These are phyloP conservation scores for Hagleromyces aurorensis DNA, from an alignment of 805 yeast species.

Conservation along the genomic window DNA sequence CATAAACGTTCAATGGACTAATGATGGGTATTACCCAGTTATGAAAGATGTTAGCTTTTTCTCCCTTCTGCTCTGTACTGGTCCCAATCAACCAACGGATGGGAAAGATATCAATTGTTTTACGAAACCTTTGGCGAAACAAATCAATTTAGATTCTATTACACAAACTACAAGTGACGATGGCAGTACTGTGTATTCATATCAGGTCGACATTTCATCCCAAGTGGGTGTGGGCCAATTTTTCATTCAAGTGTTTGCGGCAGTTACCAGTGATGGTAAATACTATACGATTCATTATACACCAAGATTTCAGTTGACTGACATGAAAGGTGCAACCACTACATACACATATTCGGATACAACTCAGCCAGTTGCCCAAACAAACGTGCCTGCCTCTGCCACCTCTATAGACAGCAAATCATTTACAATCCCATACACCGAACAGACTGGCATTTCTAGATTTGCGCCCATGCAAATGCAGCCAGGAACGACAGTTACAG, in stretches of 20 bases:
- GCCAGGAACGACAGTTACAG: slow-evolving; percentile 67
- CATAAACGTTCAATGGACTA: slow-evolving; percentile 43
- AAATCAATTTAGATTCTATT: slow-evolving; percentile 28
- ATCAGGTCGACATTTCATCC: slow-evolving; percentile 37
- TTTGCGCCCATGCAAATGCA: slow-evolving; percentile 92
- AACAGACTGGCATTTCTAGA: slow-evolving; percentile 70
- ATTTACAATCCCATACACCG: slow-evolving; percentile 61
- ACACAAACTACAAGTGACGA: slow-evolving; percentile 13
- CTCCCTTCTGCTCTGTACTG: slow-evolving; percentile 60
- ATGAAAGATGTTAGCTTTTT: slow-evolving; percentile 38
- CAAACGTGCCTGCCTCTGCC: slow-evolving; percentile 33
- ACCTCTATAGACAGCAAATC: slow-evolving; percentile 41
- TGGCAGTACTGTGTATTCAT: slow-evolving; percentile 20
- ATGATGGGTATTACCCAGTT: slow-evolving; percentile 43
- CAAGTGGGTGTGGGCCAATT: slow-evolving; percentile 58
- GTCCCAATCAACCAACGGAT: slow-evolving; percentile 44
- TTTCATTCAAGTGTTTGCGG: slow-evolving; percentile 61
- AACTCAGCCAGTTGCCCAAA: slow-evolving; percentile 38
- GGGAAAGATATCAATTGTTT: slow-evolving; percentile 36
- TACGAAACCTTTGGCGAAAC: slow-evolving; percentile 25
- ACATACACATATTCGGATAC: slow-evolving; percentile 42
- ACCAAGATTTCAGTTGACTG: slow-evolving; percentile 53
- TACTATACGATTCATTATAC: slow-evolving; percentile 59
- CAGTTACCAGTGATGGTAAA: slow-evolving; percentile 22
- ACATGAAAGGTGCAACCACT: slow-evolving; percentile 58